phyloP scores from a whole-genome alignment of 805 yeast species.

The Lachancea fermentati region DNA sequence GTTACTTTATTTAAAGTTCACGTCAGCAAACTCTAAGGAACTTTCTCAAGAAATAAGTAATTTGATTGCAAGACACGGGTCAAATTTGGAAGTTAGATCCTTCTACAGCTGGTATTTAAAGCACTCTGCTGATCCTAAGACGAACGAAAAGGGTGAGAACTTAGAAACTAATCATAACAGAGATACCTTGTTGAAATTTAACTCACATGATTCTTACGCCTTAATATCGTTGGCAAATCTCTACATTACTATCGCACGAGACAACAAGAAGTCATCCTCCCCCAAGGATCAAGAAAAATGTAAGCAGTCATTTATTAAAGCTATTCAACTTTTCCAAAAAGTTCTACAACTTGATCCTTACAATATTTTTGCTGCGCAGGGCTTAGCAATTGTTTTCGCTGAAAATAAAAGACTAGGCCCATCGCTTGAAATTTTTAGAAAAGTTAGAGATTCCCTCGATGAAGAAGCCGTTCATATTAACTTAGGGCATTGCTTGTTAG shows the following conservation, averaged over 20 bases:
- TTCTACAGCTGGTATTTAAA: slow-evolving; percentile 85
- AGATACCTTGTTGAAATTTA: slow-evolving; percentile 72
- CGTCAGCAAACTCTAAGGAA: slow-evolving; percentile 40
- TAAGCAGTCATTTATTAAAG: slow-evolving; percentile 75
- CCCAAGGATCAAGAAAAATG: slow-evolving; percentile 43
- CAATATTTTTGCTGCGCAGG: slow-evolving; percentile 96
- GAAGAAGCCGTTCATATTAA: slow-evolving; percentile 80
- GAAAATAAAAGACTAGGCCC: slow-evolving; percentile 69
- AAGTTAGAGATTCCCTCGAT: slow-evolving; percentile 82
- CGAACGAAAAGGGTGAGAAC: slow-evolving; percentile 41
- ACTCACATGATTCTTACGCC: slow-evolving; percentile 87
- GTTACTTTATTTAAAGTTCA: slow-evolving; percentile 52
- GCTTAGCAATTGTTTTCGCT: slow-evolving; percentile 87
- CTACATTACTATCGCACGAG: slow-evolving; percentile 78
- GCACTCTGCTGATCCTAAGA: slow-evolving; percentile 47
- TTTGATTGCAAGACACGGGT: slow-evolving; percentile 48
- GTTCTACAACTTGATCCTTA: slow-evolving; percentile 77
- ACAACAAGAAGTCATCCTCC: slow-evolving; percentile 42
- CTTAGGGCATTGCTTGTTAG: slow-evolving; percentile 80
- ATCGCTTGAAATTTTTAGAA: slow-evolving; percentile 82
- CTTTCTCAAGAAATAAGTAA: slow-evolving; percentile 49
- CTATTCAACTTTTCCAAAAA: slow-evolving; percentile 88
- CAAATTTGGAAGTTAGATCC: slow-evolving; percentile 78
- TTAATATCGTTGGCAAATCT: slow-evolving; percentile 85
- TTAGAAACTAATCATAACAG: slow-evolving; percentile 76